Conservation (phyloP, 1,139 yeast species). For the Diutina pseudorugosa region DNA sequence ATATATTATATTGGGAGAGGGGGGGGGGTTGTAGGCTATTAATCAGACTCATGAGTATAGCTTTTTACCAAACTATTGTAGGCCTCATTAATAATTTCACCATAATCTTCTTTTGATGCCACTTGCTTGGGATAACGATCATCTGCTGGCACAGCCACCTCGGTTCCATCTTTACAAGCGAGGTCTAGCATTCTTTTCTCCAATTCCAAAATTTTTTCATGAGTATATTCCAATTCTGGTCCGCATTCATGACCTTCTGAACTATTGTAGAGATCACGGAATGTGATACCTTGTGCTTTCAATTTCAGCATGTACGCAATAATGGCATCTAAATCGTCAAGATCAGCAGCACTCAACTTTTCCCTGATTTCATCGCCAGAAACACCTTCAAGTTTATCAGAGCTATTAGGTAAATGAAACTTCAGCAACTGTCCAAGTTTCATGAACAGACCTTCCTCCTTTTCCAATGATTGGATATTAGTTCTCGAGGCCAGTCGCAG, state of each 20-base stretch:
- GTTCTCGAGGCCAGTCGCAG: neutral
- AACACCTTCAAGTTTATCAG: constrained; percentile 14
- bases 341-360: constrained; percentile 29
- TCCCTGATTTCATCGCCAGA: constrained; percentile 45
- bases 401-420: neutral
- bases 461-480: constrained; percentile 13
- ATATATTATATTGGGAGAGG: too few species aligned
- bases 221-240: constrained; percentile 7
- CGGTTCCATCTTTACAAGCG: constrained; percentile 5
- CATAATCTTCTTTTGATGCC: constrained; percentile 7
- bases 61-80: constrained; percentile 40
- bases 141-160: neutral
- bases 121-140: constrained; percentile 9
- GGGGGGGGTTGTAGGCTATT: too few species aligned
- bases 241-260: constrained; percentile 6
- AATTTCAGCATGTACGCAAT: constrained; percentile 36
- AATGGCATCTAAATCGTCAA: constrained; percentile 42
- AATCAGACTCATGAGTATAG: constrained; percentile 8
- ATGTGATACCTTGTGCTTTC: constrained; percentile 37
- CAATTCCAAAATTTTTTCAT: constrained; percentile 5
- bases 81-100: constrained; percentile 29
- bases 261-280: constrained; percentile 36
- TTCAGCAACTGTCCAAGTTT: constrained; percentile 17
- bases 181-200: neutral
- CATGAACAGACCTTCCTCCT: constrained; percentile 31